A percentile compares a stretch with the other conserved stretches of the same genome.
Evolutionary conservation across 208 protist genomes (phyloP).

Genomic region (Naegleria lovaniensis): DNA sequence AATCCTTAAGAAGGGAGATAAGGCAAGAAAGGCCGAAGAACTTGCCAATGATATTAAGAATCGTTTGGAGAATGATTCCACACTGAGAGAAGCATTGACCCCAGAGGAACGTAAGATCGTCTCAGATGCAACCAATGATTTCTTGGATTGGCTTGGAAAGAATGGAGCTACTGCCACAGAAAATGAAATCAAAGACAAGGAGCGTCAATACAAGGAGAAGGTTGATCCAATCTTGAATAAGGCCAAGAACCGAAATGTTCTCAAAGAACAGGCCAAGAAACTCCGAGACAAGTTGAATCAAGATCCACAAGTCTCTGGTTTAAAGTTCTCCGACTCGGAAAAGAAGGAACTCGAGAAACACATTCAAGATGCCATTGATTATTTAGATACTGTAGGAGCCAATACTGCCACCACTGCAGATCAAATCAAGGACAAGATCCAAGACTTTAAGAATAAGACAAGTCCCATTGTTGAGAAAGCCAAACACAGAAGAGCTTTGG

Average conservation of each 20-base stretch:
- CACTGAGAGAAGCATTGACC: not conserved
- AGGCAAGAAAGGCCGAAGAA: not conserved
- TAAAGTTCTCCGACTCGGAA: not conserved
- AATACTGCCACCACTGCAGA: not conserved
- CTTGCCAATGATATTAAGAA: not conserved
- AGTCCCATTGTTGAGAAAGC: not conserved
- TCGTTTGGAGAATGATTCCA: not conserved
- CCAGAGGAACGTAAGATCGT: not conserved
- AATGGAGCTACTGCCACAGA: not conserved
- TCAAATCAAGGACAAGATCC: not conserved
- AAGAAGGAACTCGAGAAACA: not conserved
- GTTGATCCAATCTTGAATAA: not conserved
- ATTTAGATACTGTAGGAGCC: not conserved
- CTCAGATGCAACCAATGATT: not conserved
- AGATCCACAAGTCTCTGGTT: not conserved
- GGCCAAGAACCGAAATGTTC: not conserved
- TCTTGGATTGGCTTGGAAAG: constrained; percentile 57
- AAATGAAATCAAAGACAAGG: not conserved
- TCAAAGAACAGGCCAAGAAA: not conserved
- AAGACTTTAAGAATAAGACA: not conserved
- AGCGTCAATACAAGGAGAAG: not conserved
- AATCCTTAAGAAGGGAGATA: not conserved
- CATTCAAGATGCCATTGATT: not conserved
- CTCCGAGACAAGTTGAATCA: not conserved
- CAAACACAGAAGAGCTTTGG: not conserved